Base-by-base conservation (phyloP, 441 rosid genomes). In the Adansonia madagascariensis region DNA sequence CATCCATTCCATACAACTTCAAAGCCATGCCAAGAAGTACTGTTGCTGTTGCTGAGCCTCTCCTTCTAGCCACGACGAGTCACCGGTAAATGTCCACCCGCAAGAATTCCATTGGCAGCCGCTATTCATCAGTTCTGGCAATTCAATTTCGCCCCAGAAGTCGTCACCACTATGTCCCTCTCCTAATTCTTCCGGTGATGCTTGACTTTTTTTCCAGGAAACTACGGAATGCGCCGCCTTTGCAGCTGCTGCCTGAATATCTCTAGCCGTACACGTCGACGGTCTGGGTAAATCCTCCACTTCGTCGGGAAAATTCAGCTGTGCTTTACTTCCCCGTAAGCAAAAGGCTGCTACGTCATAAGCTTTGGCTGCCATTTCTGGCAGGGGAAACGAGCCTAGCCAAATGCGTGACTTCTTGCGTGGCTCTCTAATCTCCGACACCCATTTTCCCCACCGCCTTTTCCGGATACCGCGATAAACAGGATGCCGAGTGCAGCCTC, bases 81-180 rank as follows among this genome's bases (percentile, higher is more conserved):
- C 88, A n/a, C 83, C 86, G 59, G 62, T 49, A 47, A 73, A 68
- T 39, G 76, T 79, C 89, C 91, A 84, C 12, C 60, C 76, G 75
- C 89, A 43, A 49, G 84, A 71, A 68, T 77, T 85, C 90, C 82
- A 83, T 75, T 79, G 75, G 14, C 85, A 75, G 15, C 85, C 86
- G 2, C 82, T 78, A 31, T 78, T 80, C 75, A 86, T 80, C 70
- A 94, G 75, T 64, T 94, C 95, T 3, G 98, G 98, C 82, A 94
- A 78, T 77, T 94, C 97, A 57, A 94, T 94, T 57, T 91, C 92
- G 0, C 85, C 88, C 98, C 98, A 94, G 24, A 92, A 94, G 75
- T 91, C 91, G 20, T 85, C 90, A 1, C 7, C 68, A 0, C 60
- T 71, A 17, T 53, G 9, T 2, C 50, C 79, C 10, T 44, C 78